phyloP scores from a whole-genome alignment of 306 rosid species.

The Spatholobus suberectus region DNA sequence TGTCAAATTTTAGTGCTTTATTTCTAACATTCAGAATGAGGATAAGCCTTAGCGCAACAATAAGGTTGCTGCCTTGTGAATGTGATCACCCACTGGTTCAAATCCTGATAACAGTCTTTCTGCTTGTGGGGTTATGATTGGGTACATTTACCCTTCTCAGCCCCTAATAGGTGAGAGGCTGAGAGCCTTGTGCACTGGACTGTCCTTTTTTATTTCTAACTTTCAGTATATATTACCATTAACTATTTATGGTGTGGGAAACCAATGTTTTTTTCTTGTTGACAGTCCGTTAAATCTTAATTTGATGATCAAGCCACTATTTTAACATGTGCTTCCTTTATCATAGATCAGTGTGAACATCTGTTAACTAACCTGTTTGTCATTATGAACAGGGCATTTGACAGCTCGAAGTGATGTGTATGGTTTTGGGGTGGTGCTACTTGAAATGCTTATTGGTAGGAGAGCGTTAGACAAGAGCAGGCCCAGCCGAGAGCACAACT shows the following conservation, averaged over 20 bases:
- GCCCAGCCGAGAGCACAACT: constrained; percentile 90
- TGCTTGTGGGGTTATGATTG: not conserved
- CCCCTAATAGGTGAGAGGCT: not conserved
- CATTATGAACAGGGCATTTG: constrained; percentile 75
- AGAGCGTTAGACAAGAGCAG: constrained; percentile 92
- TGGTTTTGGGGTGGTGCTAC: constrained; percentile 93
- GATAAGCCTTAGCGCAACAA: not conserved
- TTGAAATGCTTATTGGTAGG: constrained; percentile 89
- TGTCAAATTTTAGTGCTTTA: constrained; percentile 1
- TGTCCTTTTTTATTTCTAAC: not conserved
- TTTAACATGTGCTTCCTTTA: not conserved
- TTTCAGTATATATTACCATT: not conserved
- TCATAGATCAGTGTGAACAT: not conserved
- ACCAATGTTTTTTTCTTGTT: not conserved
- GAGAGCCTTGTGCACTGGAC: not conserved
- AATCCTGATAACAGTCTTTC: not conserved
- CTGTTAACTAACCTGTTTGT: constrained; percentile 37
- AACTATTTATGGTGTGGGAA: not conserved
- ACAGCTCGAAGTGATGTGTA: constrained; percentile 94
- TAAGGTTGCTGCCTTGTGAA: not conserved
- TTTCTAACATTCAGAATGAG: not conserved
- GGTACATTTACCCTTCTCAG: not conserved
- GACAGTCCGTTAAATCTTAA: constrained; percentile 5
- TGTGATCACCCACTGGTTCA: not conserved
- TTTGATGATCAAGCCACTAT: constrained; percentile 20